Evolutionary conservation across 306 rosid species (phyloP).

Genomic region (Prinsepia uniflora): DNA sequence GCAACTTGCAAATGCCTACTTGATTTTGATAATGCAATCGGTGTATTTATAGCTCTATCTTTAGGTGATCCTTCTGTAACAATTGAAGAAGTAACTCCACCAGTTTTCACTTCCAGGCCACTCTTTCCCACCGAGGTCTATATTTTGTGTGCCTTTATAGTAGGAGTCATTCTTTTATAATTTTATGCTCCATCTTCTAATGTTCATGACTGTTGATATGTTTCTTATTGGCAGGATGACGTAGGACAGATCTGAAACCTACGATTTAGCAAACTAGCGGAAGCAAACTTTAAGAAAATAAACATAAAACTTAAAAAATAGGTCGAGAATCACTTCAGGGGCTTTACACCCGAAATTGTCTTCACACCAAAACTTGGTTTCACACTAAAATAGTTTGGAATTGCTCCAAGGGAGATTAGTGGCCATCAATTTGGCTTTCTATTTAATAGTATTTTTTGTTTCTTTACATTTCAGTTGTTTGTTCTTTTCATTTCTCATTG

Average conservation of each 20-base stretch:
- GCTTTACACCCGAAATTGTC: no score
- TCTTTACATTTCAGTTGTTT: background rate
- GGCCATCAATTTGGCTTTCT: background rate
- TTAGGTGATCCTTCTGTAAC: constrained; percentile 84
- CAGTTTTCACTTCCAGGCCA: constrained; percentile 53
- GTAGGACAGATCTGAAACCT: no score
- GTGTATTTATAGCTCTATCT: constrained; percentile 66
- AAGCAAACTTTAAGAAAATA: no score
- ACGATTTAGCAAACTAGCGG: no score
- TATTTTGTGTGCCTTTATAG: constrained; percentile 5
- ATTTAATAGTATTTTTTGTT: background rate
- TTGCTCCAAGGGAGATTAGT: no score
- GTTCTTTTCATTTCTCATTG: background rate
- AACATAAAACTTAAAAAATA: no score
- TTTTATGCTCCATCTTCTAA: background rate
- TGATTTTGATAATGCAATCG: constrained; percentile 27
- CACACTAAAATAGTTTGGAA: no score
- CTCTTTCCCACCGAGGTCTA: constrained; percentile 87
- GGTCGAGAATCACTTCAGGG: no score
- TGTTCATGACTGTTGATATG: constrained; percentile 17
- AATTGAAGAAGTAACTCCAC: constrained; percentile 78
- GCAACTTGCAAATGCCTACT: background rate
- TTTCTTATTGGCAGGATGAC: constrained; percentile 51
- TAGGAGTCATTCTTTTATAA: background rate
- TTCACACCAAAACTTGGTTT: no score